A percentile compares a stretch with the other conserved stretches of the same genome.
Evolutionary conservation across 2,329 filamentous ascomycete species (phyloP).

Genomic region (Xylariaceae sp.): DNA sequence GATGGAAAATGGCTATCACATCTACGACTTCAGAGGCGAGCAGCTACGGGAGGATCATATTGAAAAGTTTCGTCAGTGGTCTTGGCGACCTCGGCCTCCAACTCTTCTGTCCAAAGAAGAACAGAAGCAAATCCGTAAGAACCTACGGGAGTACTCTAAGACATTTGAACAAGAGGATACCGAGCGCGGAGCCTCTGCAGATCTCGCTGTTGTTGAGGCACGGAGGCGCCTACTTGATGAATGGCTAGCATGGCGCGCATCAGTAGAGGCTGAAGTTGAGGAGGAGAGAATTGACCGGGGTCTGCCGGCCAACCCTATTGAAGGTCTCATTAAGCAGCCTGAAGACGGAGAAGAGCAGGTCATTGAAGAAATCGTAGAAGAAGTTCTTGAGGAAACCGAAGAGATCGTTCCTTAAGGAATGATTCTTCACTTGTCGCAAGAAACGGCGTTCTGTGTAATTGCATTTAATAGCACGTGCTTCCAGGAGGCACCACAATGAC

Average conservation of each 20-base stretch:
- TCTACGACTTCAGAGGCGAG: constrained; percentile 95
- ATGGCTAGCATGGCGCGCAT: constrained; percentile 84
- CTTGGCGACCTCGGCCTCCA: constrained; percentile 89
- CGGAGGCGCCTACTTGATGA: constrained; percentile 83
- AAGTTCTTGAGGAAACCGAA: constrained; percentile 85
- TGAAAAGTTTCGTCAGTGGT: constrained; percentile 97
- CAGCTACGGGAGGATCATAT: constrained; percentile 87
- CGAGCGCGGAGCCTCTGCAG: constrained; percentile 90
- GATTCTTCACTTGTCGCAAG: constrained; percentile 17
- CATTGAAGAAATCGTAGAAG: constrained; percentile 88
- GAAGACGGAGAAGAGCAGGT: constrained; percentile 74
- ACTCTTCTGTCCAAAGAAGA: constrained; percentile 96
- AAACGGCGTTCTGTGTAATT: constrained; percentile 36
- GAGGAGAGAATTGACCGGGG: constrained; percentile 74
- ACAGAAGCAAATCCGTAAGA: constrained; percentile 97
- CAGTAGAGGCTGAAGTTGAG: constrained; percentile 71
- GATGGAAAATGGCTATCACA: constrained; percentile 99
- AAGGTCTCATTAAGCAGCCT: constrained; percentile 64
- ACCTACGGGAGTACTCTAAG: constrained; percentile 94
- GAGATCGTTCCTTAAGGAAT: constrained; percentile 62
- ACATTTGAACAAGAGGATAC: constrained; percentile 95
- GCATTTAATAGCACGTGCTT: constrained; percentile 29
- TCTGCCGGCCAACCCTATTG: constrained; percentile 68
- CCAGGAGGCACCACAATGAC: constrained; percentile 4
- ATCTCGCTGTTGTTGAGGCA: constrained; percentile 90